Conservation (phyloP, 2,329 filamentous ascomycete genomes). For the Bipolaris zeicola region DNA sequence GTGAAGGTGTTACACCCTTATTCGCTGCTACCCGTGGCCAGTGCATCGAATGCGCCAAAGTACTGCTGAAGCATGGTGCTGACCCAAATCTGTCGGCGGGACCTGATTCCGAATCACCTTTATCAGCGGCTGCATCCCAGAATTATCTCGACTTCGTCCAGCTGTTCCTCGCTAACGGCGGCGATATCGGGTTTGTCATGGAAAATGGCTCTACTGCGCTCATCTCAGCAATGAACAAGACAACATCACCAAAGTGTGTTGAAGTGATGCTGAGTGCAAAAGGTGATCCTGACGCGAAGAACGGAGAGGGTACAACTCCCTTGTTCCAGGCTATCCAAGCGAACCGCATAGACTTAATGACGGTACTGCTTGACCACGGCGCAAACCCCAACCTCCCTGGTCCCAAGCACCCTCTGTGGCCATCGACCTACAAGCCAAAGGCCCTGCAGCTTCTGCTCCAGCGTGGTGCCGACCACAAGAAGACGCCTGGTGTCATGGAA, state of each 20-base stretch:
- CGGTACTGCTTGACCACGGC: constrained; percentile 60
- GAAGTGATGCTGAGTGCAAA: constrained; percentile 66
- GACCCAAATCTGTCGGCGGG: constrained; percentile 42
- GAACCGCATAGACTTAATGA: constrained; percentile 63
- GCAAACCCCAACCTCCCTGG: constrained; percentile 72
- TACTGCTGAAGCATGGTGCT: constrained; percentile 34
- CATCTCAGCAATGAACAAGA: constrained; percentile 65
- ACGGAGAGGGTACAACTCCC: constrained; percentile 65
- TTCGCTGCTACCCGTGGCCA: constrained; percentile 35
- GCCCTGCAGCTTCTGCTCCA: constrained; percentile 64
- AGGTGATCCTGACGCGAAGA: constrained; percentile 64
- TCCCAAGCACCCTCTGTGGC: constrained; percentile 72
- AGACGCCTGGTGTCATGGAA: constrained; percentile 68
- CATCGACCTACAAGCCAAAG: constrained; percentile 63
- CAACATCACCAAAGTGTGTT: constrained; percentile 59
- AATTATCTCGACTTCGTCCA: constrained; percentile 64
- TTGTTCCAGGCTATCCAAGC: constrained; percentile 66
- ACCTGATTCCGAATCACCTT: constrained; percentile 60
- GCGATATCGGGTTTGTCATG: constrained; percentile 60
- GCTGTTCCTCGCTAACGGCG: constrained; percentile 66
- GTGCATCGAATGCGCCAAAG: constrained; percentile 54
- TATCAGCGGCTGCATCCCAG: constrained; percentile 58
- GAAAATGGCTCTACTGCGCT: constrained; percentile 66
- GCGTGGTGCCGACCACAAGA: constrained; percentile 65
- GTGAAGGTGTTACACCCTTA: constrained; percentile 37